Evolutionary conservation across 1,284 basidiomycete species (phyloP), one percentile per base, ranked within the genome.

Genomic region (Melampsora americana): DNA sequence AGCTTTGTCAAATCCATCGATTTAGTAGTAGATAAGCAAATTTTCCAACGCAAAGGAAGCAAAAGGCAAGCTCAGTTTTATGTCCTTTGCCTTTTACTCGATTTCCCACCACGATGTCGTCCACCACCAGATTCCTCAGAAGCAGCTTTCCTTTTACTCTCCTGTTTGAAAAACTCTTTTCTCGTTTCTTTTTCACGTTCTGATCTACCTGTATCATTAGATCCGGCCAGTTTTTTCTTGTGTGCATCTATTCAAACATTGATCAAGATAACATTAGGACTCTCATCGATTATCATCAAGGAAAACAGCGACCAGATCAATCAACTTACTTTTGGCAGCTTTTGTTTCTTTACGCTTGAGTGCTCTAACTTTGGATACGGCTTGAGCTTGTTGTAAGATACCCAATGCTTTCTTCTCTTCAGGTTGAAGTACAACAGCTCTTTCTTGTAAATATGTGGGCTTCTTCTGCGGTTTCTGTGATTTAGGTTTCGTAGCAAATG

Each of bases 301-400:
- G 2, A 48, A 48, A 48, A 48, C 14, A 48, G n/a, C 14, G 28
- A 59, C n/a, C 35, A 20, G 26, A 61, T 18, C 20, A n/a, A 50
- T 46, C 16, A 9, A 59, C 18, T 67, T 60, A 74, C 71, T 74
- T 44, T 74, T 74, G 30, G 53, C 90, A 28, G 86, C 87, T 84
- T 95, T 91, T 85, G 94, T 95, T 83, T 91, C 92, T 80, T 88
- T 89, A 80, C 93, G 85, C 80, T 89, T 86, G 53, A 83, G 85
- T 0, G 91, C 86, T 84, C 95, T 92, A 80, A 94, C 94, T 84
- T 94, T 95, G 76, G 92, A 86, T 79, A 99, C 85, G 6, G 94
- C 92, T 75, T 92, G 89, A 80, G 97, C 94, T 85, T 98, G 95
- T 83, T 99, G 95, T 81, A 99, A 83, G 50, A 98, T 84, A n/a